Evolutionary conservation across 768 basidiomycete species (phyloP).

Genomic region (Hirschioporus abietinus): DNA sequence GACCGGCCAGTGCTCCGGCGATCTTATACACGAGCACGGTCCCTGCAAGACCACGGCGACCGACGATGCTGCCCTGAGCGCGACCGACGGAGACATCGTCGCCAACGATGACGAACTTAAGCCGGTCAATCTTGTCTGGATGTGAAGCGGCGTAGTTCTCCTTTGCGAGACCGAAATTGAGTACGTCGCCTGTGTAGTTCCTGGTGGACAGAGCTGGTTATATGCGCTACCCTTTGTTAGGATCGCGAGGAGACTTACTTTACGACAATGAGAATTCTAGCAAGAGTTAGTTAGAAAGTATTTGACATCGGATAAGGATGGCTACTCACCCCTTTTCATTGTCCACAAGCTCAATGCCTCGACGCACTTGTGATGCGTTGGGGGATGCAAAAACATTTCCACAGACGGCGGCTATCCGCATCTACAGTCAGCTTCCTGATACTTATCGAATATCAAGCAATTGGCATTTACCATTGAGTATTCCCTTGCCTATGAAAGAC

Average conservation of each 20-base stretch:
- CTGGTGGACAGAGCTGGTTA: constrained; percentile 28
- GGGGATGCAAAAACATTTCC: constrained; percentile 91
- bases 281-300: constrained; percentile 1
- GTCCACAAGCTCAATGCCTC: constrained; percentile 72
- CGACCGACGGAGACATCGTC: constrained; percentile 88
- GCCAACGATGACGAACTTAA: constrained; percentile 78
- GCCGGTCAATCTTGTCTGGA: constrained; percentile 57
- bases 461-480: constrained; percentile 54
- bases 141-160: constrained; percentile 74
- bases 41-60: constrained; percentile 78
- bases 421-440: not conserved
- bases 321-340: constrained; percentile 61
- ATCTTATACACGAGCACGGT: constrained; percentile 87
- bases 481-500: constrained; percentile 56
- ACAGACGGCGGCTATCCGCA: constrained; percentile 61
- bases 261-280: constrained; percentile 75
- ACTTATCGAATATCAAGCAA: not conserved
- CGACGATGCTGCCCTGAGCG: constrained; percentile 79
- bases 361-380: constrained; percentile 75
- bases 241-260: constrained; percentile 43
- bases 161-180: constrained; percentile 87
- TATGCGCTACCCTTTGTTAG: not conserved
- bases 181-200: constrained; percentile 87
- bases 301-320: not conserved
- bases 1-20: constrained; percentile 72